Evolutionary conservation across 176 grass and related monocot genomes (phyloP).

Genomic region (Zoysia pacifica): DNA sequence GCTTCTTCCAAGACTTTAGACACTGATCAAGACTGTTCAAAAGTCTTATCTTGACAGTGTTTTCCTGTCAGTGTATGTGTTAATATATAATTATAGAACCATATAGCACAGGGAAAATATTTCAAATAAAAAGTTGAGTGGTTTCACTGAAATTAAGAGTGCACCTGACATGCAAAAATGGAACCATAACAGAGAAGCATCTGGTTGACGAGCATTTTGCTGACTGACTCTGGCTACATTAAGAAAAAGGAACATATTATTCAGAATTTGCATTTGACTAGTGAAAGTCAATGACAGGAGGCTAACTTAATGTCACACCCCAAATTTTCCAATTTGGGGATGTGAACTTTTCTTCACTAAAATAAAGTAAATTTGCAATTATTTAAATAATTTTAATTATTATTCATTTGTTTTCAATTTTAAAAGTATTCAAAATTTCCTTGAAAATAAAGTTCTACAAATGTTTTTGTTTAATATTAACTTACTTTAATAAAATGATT

Average conservation of each 20-base stretch:
- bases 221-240: slow-evolving; percentile 80
- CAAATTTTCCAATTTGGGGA: no score
- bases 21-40: slow-evolving; percentile 85
- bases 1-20: slow-evolving; percentile 75
- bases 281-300: slow-evolving; percentile 33
- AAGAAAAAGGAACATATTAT: slow-evolving; percentile 48
- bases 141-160: slow-evolving; percentile 26
- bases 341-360: no score
- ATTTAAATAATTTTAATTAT: no score
- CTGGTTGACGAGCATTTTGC: slow-evolving; percentile 90
- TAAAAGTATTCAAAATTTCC: no score
- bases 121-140: slow-evolving; percentile 18
- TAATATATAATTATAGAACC: slow-evolving; percentile 37
- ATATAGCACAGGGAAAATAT: slow-evolving; percentile 16
- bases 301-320: neutral
- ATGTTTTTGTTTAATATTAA: no score
- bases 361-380: no score
- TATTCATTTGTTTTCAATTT: no score
- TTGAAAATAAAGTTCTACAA: no score
- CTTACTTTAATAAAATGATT: no score
- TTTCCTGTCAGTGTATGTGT: slow-evolving; percentile 59
- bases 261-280: slow-evolving; percentile 32
- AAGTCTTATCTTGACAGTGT: slow-evolving; percentile 67
- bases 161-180: slow-evolving; percentile 90
- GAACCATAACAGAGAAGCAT: slow-evolving; percentile 92